Evolutionary conservation across 768 basidiomycete genomes (phyloP), one percentile per base, ranked within the genome.

Genomic region (Chlorophyllum brunneum): DNA sequence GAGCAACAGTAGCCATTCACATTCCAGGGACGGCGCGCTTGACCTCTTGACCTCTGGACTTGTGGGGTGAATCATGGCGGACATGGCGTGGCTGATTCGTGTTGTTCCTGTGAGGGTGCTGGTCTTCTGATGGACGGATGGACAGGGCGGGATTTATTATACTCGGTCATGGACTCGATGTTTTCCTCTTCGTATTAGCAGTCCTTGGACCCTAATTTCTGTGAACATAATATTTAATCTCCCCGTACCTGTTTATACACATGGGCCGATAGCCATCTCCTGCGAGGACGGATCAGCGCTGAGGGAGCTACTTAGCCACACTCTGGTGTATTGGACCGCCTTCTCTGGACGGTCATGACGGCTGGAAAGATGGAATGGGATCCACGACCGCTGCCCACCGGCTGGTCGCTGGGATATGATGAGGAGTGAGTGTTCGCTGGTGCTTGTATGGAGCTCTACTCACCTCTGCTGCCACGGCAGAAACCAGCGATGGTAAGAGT

Each of bases 331-430:
- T 9, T 47, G 27, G 31, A 9, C 24, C 34, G 44, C 26, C n/a
- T 4, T 15, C 9, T 11, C 48, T 8, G 29, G 31, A 31, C 38
- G 10, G 22, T 16, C 15, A 29, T 18, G 36, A 27, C n/a, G 27
- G 16, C 18, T 18, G 16, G 5, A 5, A 11, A 31, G 29, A 40
- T 22, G 40, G 49, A 23, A n/a, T 51, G 40, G 39, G 55, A 61
- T 47, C 42, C 36, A 16, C 52, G 58, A n/a, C 48, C 54, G 24
- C 45, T 61, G 3, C 60, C 57, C 10, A 22, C 52, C 8, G 59
- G 59, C 2, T 60, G 59, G 59, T 49, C 42, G 11, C 30, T 48
- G 40, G 49, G 56, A 11, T 60, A 51, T 43, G 57, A 60, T 48
- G 37, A 51, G 15, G 51, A 54, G 59, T 60, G 55, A 31, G 42